phyloP scores from a whole-genome alignment of 2,329 filamentous ascomycete genomes.

The Phyllosticta paracitricarpa region DNA sequence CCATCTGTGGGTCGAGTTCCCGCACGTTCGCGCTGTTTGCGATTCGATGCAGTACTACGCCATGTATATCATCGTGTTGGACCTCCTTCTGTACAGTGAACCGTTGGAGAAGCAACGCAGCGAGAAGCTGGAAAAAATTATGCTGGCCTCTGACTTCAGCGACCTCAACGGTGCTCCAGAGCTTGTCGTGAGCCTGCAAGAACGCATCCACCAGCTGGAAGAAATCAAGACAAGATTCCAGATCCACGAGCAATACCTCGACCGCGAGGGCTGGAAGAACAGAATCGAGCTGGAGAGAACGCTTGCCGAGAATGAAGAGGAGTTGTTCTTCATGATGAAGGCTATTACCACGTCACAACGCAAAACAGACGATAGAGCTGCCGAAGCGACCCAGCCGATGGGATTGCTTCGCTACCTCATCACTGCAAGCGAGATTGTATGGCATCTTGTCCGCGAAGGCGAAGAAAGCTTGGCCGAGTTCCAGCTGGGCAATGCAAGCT shows the following conservation, averaged over 20 bases:
- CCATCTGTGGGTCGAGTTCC: constrained; percentile 94
- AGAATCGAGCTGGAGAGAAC: constrained; percentile 82
- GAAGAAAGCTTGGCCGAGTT: constrained; percentile 86
- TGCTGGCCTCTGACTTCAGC: constrained; percentile 96
- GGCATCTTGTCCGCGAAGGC: constrained; percentile 85
- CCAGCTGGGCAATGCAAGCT: constrained; percentile 81
- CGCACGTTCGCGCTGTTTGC: constrained; percentile 85
- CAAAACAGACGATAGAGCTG: constrained; percentile 60
- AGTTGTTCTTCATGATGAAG: constrained; percentile 99
- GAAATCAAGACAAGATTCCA: constrained; percentile 97
- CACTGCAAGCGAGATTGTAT: constrained; percentile 88
- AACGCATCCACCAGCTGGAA: constrained; percentile 84
- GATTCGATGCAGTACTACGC: constrained; percentile 97
- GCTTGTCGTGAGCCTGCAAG: constrained; percentile 84
- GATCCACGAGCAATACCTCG: constrained; percentile 76
- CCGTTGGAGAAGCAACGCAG: constrained; percentile 94
- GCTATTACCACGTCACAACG: constrained; percentile 94
- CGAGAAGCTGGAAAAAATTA: constrained; percentile 94
- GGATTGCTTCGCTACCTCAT: constrained; percentile 87
- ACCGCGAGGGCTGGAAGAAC: constrained; percentile 86
- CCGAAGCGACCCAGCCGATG: constrained; percentile 55
- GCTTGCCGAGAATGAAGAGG: constrained; percentile 81
- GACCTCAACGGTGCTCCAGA: constrained; percentile 87
- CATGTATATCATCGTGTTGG: constrained; percentile 94
- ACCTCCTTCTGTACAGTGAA: constrained; percentile 91